A percentile compares a stretch with the other conserved stretches of the same genome.
phyloP scores from a whole-genome alignment of 2,329 filamentous ascomycete species.

The Bipolaris zeicola region DNA sequence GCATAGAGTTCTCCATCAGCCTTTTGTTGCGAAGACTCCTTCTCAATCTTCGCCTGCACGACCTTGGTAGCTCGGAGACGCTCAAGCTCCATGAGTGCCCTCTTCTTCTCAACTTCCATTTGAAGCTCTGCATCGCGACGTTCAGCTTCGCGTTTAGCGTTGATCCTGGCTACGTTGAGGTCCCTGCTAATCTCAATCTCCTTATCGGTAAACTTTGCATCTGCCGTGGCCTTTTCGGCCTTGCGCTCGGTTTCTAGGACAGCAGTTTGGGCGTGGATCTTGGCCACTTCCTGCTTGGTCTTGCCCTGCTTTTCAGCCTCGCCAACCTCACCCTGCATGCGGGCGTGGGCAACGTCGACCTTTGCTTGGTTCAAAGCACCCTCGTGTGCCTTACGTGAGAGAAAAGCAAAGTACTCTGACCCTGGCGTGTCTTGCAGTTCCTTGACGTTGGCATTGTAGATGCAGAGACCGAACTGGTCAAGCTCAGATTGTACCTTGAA shows the following conservation, averaged over 20 bases:
- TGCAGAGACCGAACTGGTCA: constrained; percentile 74
- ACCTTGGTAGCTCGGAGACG: constrained; percentile 77
- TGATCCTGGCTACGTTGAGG: constrained; percentile 76
- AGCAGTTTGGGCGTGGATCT: constrained; percentile 84
- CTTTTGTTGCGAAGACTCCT: constrained; percentile 71
- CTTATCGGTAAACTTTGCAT: constrained; percentile 74
- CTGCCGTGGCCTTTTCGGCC: constrained; percentile 77
- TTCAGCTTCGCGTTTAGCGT: constrained; percentile 74
- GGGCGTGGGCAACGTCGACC: constrained; percentile 63
- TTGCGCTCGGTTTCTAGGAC: constrained; percentile 85
- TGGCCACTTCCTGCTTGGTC: constrained; percentile 84
- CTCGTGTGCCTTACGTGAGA: constrained; percentile 83
- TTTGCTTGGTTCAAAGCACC: constrained; percentile 81
- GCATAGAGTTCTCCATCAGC: constrained; percentile 63
- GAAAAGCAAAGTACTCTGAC: constrained; percentile 81
- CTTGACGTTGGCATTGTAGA: constrained; percentile 78
- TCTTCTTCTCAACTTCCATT: constrained; percentile 76
- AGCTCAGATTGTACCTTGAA: constrained; percentile 76
- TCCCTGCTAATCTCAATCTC: constrained; percentile 75
- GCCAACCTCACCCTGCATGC: constrained; percentile 71
- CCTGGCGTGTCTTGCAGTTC: constrained; percentile 83
- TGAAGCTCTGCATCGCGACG: constrained; percentile 80
- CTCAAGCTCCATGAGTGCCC: constrained; percentile 80
- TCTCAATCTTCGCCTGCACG: constrained; percentile 73
- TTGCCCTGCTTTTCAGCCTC: constrained; percentile 79